Percentiles rank a stretch among this genome's conserved stretches.
Evolutionary conservation across 1,139 yeast species (phyloP).

Genomic region (Pneumocystis carinii): DNA sequence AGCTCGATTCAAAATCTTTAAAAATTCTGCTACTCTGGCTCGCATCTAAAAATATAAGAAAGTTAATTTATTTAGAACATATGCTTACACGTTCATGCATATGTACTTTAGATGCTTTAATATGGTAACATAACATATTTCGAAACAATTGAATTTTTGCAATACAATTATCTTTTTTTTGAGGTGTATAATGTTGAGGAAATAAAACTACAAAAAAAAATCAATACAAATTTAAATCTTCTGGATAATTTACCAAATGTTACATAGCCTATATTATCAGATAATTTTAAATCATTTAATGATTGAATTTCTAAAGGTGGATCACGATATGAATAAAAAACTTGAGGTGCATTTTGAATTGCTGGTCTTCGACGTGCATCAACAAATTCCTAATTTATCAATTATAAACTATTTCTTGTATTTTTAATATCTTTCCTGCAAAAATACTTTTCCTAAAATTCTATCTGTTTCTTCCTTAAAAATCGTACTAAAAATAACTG

Average conservation of each 20-base stretch:
- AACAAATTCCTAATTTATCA: slow-evolving; percentile 48
- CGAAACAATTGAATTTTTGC: slow-evolving; percentile 84
- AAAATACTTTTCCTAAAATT: slow-evolving; percentile 82
- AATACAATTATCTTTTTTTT: slow-evolving; percentile 55
- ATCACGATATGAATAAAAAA: slow-evolving; percentile 70
- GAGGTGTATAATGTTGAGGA: slow-evolving; percentile 3
- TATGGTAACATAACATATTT: slow-evolving; percentile 94
- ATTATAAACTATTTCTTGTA: neutral
- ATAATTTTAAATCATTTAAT: slow-evolving; percentile 17
- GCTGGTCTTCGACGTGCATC: slow-evolving; percentile 84
- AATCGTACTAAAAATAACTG: slow-evolving; percentile 85
- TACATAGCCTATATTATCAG: slow-evolving; percentile 29
- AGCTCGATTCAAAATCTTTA: slow-evolving; percentile 91
- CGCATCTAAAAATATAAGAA: slow-evolving; percentile 41
- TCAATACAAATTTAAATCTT: slow-evolving; percentile 31
- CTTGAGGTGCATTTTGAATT: slow-evolving; percentile 97
- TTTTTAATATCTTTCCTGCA: slow-evolving; percentile 33
- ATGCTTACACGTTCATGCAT: slow-evolving; percentile 60
- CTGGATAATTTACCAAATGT: slow-evolving; percentile 44
- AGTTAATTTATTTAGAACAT: neutral
- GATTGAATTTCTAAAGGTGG: slow-evolving; percentile 79
- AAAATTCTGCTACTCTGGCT: slow-evolving; percentile 79
- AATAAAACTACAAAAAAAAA: slow-evolving; percentile 22
- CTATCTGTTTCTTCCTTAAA: slow-evolving; percentile 96
- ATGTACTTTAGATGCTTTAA: slow-evolving; percentile 94